These are phyloP conservation scores for Aspergillus melleus DNA, from an alignment of 2,329 filamentous ascomycete species.

Conservation along the genomic window DNA sequence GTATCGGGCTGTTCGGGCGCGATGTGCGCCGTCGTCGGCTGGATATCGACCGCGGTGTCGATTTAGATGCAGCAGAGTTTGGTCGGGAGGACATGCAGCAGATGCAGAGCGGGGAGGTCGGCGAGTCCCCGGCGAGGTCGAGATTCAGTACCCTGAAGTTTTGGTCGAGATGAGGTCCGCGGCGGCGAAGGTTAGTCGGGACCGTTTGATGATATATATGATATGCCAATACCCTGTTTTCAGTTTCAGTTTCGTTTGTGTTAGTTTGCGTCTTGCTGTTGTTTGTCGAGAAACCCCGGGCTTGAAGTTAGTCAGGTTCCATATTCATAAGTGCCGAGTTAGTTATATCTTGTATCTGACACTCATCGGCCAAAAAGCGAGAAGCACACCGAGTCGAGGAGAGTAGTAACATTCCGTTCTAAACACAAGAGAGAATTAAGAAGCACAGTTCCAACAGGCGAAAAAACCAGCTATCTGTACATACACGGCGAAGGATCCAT, in stretches of 20 bases:
- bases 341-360: neutral
- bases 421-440: slow-evolving; percentile 28
- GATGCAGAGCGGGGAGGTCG: neutral
- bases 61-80: slow-evolving; percentile 16
- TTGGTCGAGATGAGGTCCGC: neutral
- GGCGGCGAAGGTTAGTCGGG: neutral
- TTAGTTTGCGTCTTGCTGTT: neutral
- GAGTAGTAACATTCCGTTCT: slow-evolving; percentile 34
- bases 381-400: slow-evolving; percentile 22
- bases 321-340: neutral
- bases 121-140: neutral
- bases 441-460: slow-evolving; percentile 39
- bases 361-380: neutral
- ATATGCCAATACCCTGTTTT: neutral
- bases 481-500: slow-evolving; percentile 33
- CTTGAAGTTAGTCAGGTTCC: neutral
- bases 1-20: slow-evolving; percentile 68
- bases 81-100: neutral
- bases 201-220: neutral
- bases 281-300: neutral
- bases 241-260: neutral
- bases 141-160: slow-evolving; percentile 1
- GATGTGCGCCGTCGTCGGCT: slow-evolving; percentile 40
- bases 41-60: slow-evolving; percentile 39
- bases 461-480: slow-evolving; percentile 44